A percentile compares a stretch with the other conserved stretches of the same genome.
Conservation (phyloP, 2,329 filamentous ascomycete species). For the Fusarium subtropicale region DNA sequence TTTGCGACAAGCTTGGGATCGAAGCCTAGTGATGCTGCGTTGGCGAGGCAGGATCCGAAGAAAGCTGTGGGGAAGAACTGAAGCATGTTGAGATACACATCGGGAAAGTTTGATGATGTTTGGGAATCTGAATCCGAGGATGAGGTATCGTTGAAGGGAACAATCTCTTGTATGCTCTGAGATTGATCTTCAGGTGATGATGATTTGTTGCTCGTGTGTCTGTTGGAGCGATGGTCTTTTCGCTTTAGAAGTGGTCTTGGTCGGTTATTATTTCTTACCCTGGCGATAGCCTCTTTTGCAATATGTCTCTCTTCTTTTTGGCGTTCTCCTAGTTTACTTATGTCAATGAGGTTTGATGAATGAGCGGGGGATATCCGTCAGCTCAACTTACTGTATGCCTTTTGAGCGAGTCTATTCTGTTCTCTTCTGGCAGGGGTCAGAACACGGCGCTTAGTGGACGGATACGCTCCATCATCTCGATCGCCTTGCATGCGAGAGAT, state of each 20-base stretch:
- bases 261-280: background rate
- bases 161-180: background rate
- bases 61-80: slow-evolving; percentile 33
- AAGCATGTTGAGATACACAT: slow-evolving; percentile 31
- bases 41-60: slow-evolving; percentile 39
- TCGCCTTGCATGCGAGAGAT: background rate
- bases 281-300: background rate
- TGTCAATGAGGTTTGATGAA: fast-evolving
- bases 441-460: slow-evolving; percentile 19
- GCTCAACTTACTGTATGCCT: slow-evolving; percentile 40
- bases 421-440: slow-evolving; percentile 42
- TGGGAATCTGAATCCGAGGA: background rate
- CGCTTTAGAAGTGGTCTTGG: slow-evolving; percentile 7
- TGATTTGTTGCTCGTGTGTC: background rate
- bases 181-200: background rate
- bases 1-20: slow-evolving; percentile 19
- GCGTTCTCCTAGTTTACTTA: slow-evolving; percentile 18
- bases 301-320: slow-evolving; percentile 24
- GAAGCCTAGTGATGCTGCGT: slow-evolving; percentile 38
- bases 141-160: background rate
- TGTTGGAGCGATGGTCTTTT: background rate
- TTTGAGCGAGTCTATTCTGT: slow-evolving; percentile 45
- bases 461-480: background rate
- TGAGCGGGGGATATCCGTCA: fast-evolving
- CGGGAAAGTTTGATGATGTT: background rate